Base-by-base conservation (phyloP, 139 green algal species). In the Mychonastes homosphaera region DNA sequence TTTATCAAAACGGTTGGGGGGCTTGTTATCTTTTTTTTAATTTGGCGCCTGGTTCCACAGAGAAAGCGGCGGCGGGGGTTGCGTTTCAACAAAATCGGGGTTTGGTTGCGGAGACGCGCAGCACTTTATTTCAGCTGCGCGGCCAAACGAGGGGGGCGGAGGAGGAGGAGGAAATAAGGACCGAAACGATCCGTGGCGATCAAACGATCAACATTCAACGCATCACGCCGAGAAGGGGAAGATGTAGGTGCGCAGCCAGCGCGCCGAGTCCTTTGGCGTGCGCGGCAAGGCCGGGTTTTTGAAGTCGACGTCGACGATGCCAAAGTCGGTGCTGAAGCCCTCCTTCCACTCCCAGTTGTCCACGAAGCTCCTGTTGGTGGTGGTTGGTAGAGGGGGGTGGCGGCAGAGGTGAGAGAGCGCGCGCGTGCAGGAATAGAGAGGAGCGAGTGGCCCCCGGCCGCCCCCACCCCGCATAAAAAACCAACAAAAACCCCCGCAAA, bases 271-370 rank as follows among this genome's bases (percentile, higher is more conserved):
- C 40, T 67, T 67, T 8, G 43, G n/a, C 2, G 28, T 18, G 13
- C 61, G 39, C 5, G 61, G 38, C 50, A 67, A 23, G 7, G 28
- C 16, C 2, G 38, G 38, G 27, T 61, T 55, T 29, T 46, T 24
- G 40, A 67, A 67, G 40, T 67, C 61, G 5, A 67, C 15, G 15
- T 53, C 15, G 16, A 65, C 29, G 21, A 67, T 23, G 15, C 61
- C 61, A 39, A 67, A 61, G 30, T 41, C 29, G 4, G 61, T 67
- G 26, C 21, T 27, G 29, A 62, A 67, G 61, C 61, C 61, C 51
- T 67, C 61, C 1, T 23, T 19, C 60, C 60, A 67, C 46, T 67
- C 60, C 60, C 60, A 60, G 38, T 6, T 26, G 43, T n/a, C n/a
- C n/a, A n/a, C n/a, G n/a, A n/a, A n/a, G n/a, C n/a, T n/a, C n/a